phyloP scores from a whole-genome alignment of 2,329 filamentous ascomycete species.

The Colletotrichum tropicicola region DNA sequence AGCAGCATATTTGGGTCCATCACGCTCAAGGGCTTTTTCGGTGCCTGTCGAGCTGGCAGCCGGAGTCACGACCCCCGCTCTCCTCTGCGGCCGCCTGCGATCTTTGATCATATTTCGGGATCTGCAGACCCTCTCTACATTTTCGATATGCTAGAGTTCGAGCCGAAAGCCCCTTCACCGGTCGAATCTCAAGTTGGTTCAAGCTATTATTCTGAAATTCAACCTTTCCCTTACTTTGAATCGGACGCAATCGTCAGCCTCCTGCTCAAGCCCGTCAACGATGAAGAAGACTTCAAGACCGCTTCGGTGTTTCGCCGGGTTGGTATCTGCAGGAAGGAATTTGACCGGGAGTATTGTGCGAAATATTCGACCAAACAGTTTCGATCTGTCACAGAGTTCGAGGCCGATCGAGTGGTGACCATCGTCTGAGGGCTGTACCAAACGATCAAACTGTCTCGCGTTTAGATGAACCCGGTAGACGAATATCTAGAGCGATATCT shows the following conservation, averaged over 20 bases:
- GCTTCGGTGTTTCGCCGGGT: neutral
- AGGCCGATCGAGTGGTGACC: neutral
- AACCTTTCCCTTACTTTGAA: neutral
- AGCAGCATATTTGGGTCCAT: neutral
- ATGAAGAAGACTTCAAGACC: neutral
- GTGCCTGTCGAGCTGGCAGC: neutral
- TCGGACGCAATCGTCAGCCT: neutral
- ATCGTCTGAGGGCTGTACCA: neutral
- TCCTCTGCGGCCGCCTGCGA: neutral
- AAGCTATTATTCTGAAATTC: neutral
- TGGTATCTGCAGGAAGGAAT: neutral
- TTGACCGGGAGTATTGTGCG: neutral
- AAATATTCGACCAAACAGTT: neutral
- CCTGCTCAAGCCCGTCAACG: neutral
- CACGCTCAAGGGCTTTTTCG: neutral
- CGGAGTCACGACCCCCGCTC: too few relatives aligned
- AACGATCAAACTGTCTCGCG: too few relatives aligned
- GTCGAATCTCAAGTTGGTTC: too few relatives aligned
- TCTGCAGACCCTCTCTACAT: neutral
- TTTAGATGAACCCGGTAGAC: too few relatives aligned
- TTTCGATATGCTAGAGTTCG: neutral
- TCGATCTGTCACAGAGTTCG: neutral
- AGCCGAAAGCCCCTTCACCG: neutral
- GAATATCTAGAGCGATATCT: too few relatives aligned
- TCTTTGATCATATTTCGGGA: neutral